phyloP scores from a whole-genome alignment of 257 asterid genomes.

The Echium plantagineum region DNA sequence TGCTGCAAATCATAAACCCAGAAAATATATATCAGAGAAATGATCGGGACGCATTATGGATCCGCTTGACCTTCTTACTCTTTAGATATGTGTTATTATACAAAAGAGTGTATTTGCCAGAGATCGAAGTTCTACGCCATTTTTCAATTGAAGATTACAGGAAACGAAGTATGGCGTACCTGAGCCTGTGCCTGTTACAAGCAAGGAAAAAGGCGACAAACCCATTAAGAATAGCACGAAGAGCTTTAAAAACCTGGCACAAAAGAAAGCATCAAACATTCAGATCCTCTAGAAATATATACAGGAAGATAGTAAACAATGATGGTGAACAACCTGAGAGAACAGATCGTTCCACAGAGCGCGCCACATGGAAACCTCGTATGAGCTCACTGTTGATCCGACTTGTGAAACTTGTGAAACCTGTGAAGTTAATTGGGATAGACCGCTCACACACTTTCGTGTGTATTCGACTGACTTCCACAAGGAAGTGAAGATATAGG shows the following conservation, averaged over 20 bases:
- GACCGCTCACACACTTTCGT: conserved; percentile 43
- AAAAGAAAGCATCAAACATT: conserved; percentile 1
- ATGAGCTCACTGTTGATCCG: conserved; percentile 50
- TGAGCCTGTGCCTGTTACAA: conserved; percentile 84
- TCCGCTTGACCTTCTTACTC: too few species aligned
- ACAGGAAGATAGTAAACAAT: conserved; percentile 1
- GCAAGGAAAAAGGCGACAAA: conserved; percentile 73
- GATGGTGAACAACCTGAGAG: conserved; percentile 44
- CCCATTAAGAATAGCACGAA: conserved; percentile 80
- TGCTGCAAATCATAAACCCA: background rate
- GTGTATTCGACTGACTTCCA: conserved; percentile 35
- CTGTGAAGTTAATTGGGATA: conserved; percentile 43
- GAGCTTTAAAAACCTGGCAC: conserved; percentile 70
- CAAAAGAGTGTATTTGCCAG: too few species aligned
- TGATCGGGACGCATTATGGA: too few species aligned
- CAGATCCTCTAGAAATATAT: background rate
- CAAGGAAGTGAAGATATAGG: conserved; percentile 25
- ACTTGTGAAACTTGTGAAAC: conserved; percentile 9
- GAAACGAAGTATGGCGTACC: conserved; percentile 23
- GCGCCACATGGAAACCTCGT: conserved; percentile 70
- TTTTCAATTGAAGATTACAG: too few species aligned
- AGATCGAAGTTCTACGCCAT: too few species aligned
- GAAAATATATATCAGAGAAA: background rate
- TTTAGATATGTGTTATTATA: too few species aligned
- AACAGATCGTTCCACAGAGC: conserved; percentile 93